Base-by-base conservation (phyloP, 1,284 basidiomycete species). In the Psilocybe mexicana region DNA sequence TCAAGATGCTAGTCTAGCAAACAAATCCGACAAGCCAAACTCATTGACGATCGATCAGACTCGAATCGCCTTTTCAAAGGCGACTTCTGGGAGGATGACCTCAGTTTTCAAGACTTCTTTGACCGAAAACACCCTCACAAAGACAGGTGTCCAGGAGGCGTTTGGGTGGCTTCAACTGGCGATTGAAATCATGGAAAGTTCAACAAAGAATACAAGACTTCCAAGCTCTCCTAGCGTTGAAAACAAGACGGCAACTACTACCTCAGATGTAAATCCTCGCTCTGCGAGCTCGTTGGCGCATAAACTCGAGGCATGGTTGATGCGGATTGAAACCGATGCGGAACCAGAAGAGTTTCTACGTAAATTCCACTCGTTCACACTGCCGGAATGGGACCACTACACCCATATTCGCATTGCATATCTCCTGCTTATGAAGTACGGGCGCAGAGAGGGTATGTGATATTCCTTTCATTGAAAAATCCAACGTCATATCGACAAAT, bases 381-480 rank as follows among this genome's bases (percentile, higher is more conserved):
- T 77, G 11, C 73, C 76, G 1, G 59, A 71, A 5, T 78, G 75
- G 76, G 77, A 79, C 58, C 76, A 79, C 60, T 77, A 76, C 61
- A 77, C 73, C 11, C 76, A 77, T 49, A 73, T 78, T 24, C 74
- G 75, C 5, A 69, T 78, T 30, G 75, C 75, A 2, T 78, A 72
- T 58, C 59, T 74, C 24, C 55, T 76, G 45, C 65, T 78, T 2
- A 71, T 63, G 2, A 72, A 64, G 43, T 66, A 74, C 57, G 76
- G 76, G 11, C 70, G 75, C 10, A 70, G 75, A 63, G 70, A 73
- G 71, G 75, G 75, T 73, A 51, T 40, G 63, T 52, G 11, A n/a
- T 23, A 25, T 57, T 10, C 6, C 55, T 30, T 51, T 5, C 24
- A 3, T 24, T 30, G 10, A 33, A 33, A 33, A 4, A 3, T 33